A percentile compares a stretch with the other conserved stretches of the same genome.
Conservation (phyloP, 768 basidiomycete species). For the Mrakia gelida region DNA sequence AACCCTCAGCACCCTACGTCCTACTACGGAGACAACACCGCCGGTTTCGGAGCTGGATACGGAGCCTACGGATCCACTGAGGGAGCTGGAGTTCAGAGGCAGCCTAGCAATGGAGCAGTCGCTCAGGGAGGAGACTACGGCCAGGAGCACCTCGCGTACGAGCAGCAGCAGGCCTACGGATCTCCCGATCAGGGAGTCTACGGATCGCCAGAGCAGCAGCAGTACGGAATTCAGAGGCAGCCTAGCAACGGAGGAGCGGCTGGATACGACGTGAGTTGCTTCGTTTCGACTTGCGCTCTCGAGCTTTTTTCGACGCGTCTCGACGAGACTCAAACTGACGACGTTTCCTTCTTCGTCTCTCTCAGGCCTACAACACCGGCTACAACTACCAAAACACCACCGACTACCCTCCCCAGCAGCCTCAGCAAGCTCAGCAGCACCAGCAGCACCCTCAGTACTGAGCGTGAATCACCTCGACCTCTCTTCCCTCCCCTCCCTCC, state of each 20-base stretch:
- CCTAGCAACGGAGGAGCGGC: constrained; percentile 10
- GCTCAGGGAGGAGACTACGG: background rate
- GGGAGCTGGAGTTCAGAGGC: background rate
- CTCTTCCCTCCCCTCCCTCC: background rate
- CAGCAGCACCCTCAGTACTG: constrained; percentile 7
- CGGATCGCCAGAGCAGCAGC: constrained; percentile 5
- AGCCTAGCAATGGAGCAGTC: background rate
- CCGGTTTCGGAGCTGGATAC: constrained; percentile 22
- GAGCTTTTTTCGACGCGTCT: background rate
- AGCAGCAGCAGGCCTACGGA: constrained; percentile 10
- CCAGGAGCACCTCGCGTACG: constrained; percentile 15
- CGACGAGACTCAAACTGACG: no score
- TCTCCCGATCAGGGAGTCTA: background rate
- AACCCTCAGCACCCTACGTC: constrained; percentile 11
- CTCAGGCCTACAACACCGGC: constrained; percentile 13
- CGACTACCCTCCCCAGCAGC: constrained; percentile 24
- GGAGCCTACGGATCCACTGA: constrained; percentile 15
- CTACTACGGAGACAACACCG: constrained; percentile 9
- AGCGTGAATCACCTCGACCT: background rate
- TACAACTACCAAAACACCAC: constrained; percentile 14
- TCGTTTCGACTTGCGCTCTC: no score
- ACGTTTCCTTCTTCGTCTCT: background rate
- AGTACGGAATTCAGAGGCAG: constrained; percentile 15
- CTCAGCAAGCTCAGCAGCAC: constrained; percentile 10
- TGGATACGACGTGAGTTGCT: constrained; percentile 4